Base-by-base conservation (phyloP, 768 basidiomycete species). In the Leccinum rimulosum region DNA sequence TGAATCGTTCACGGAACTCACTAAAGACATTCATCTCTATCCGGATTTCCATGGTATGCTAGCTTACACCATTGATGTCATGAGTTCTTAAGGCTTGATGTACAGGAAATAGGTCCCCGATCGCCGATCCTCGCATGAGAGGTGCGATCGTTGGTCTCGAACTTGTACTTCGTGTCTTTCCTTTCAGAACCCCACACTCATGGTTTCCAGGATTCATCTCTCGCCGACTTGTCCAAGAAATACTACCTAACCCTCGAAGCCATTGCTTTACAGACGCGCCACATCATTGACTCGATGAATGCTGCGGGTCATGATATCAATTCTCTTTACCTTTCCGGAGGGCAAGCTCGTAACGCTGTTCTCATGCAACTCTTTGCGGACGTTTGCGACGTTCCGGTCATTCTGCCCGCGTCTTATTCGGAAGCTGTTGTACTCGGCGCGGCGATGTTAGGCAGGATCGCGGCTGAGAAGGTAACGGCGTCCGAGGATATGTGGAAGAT, bases 91-190 rank as follows among this genome's bases (percentile, higher is more conserved):
- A 43, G 9, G n/a, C 40, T 8, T 38, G 45, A 8, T 31, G 38
- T 50, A 25, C 73, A 95, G 95, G 96, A 40, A 99, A 99, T 74
- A 83, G 97, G 60, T 98, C 95, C 1, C 97, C 97, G 1, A 86
- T 98, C 49, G 96, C 96, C 2, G 97, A 99, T 71, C 82, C 92
- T n/a, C 85, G 83, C 55, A 97, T 98, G 96, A 82, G 90, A 38
- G 97, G 97, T 19, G 89, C 93, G 52, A 87, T 98, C 58, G 80
- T 87, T 56, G 97, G 97, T 31, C 82, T 98, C 50, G 82, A 88
- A 50, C 84, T 98, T 55, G 89, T 86, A 68, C 38, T 79, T 70
- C 4, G 4, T 15, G 22, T 19, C 33, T 31, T 35, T 43, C 12
- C 28, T 22, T 19, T 4, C 52, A 38, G 11, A 5, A 33, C 2